Percentiles rank a stretch among this genome's conserved stretches.
Conservation (phyloP, 2,329 filamentous ascomycete species). For the Aspergillus fumigatiaffinis region DNA sequence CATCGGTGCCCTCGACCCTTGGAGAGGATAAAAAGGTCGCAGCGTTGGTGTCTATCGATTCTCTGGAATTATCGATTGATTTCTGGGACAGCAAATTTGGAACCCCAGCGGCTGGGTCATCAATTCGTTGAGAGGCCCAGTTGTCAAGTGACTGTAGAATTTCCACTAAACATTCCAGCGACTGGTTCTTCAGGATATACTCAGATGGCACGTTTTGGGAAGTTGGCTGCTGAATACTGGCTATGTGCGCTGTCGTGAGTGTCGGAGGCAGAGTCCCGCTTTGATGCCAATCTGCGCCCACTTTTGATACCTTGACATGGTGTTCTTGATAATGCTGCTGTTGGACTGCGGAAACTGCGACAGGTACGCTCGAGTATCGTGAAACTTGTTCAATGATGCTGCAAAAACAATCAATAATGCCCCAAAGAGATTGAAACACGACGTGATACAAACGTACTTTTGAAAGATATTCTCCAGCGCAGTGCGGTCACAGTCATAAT, state of each 20-base stretch:
- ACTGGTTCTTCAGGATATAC: conserved; percentile 85
- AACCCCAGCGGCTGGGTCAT: conserved; percentile 52
- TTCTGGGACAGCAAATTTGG: conserved; percentile 44
- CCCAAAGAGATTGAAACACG: neutral
- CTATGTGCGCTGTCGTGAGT: conserved; percentile 73
- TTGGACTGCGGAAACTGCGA: conserved; percentile 69
- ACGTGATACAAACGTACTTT: conserved; percentile 35
- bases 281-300: conserved; percentile 75
- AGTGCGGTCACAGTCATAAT: conserved; percentile 95
- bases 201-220: conserved; percentile 73
- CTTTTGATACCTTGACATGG: conserved; percentile 56
- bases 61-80: conserved; percentile 59
- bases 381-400: conserved; percentile 90
- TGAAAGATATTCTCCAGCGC: conserved; percentile 96
- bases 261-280: conserved; percentile 82
- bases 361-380: conserved; percentile 74
- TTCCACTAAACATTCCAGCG: conserved; percentile 83
- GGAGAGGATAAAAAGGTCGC: conserved; percentile 56
- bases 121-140: conserved; percentile 72
- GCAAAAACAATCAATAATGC: conserved; percentile 4
- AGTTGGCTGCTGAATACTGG: conserved; percentile 45
- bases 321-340: conserved; percentile 85
- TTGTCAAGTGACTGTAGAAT: conserved; percentile 85
- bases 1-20: conserved; percentile 52
- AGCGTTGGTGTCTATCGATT: conserved; percentile 67